Base-by-base conservation (phyloP, 1,284 basidiomycete species). In the Calocybe gambosa region DNA sequence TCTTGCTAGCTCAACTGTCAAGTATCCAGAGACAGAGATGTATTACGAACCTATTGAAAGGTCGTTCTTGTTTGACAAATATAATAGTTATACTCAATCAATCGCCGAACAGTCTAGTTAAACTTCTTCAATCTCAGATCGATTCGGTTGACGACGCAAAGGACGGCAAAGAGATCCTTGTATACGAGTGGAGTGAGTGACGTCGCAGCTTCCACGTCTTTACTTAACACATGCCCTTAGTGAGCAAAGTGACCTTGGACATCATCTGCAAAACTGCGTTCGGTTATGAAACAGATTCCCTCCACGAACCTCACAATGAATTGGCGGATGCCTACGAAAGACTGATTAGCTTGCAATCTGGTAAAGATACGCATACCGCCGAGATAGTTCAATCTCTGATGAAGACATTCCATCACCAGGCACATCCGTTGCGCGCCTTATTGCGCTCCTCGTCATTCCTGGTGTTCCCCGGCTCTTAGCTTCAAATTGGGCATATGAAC, bases 201-300 rank as follows among this genome's bases (percentile, higher is more conserved):
- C 36, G 2, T 13, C 5, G 4, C n/a, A 5, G 6, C 3, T 5
- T 38, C 2, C 6, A 13, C 21, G 15, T 19, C 43, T 25, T 26
- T 28, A 10, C 39, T 25, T 36, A 15, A 10, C 31, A 16, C 8
- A 15, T 29, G 18, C 35, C 25, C 10, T 13, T 46, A 76, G 73
- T 74, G 67, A 70, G 68, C 53, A 77, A 75, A 58, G 72, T 71
- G 1, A 74, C 73, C 0, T 63, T 77, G 1, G 73, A 75, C 49
- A 73, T 77, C 43, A 74, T 77, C 28, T 75, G 72, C 56, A 62
- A 66, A 10, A 70, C 73, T 4, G 73, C 73, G 0, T 75, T 76
- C 48, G 72, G 73, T 12, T 76, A 76, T 51, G 58, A 63, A 39
- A 53, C 73, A 6, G 68, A 75, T 49, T 70, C 70, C 2, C 58